A percentile compares a stretch with the other conserved stretches of the same genome.
Conservation (phyloP, 1,139 yeast genomes). For the Blastobotrys indianensis region DNA sequence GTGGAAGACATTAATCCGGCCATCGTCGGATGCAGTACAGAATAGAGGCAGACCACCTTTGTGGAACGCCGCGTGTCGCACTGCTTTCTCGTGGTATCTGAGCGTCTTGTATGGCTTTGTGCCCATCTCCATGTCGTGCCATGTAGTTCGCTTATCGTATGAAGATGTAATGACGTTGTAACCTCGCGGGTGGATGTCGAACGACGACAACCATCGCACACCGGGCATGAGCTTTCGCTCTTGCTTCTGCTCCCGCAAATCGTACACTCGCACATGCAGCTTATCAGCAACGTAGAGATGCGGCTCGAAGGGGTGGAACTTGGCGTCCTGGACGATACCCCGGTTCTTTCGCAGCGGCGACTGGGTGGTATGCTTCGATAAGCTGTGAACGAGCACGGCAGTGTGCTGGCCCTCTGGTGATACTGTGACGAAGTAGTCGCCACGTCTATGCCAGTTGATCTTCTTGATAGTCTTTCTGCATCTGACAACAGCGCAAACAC, state of each 20-base stretch:
- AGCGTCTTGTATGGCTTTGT: slow-evolving; percentile 91
- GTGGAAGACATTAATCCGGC: slow-evolving; percentile 88
- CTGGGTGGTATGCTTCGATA: slow-evolving; percentile 93
- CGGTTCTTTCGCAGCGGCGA: slow-evolving; percentile 91
- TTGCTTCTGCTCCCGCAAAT: slow-evolving; percentile 77
- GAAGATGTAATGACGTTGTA: slow-evolving; percentile 91
- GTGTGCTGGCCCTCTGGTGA: slow-evolving; percentile 86
- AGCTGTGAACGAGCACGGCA: slow-evolving; percentile 88
- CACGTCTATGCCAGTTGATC: slow-evolving; percentile 93
- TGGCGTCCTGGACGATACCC: slow-evolving; percentile 93
- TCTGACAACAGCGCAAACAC: slow-evolving; percentile 68
- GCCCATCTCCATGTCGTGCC: slow-evolving; percentile 94
- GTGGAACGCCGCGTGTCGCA: slow-evolving; percentile 82
- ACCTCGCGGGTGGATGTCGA: slow-evolving; percentile 95
- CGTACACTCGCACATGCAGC: slow-evolving; percentile 84
- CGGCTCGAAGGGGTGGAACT: slow-evolving; percentile 95
- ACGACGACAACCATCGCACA: slow-evolving; percentile 86
- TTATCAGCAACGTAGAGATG: slow-evolving; percentile 92
- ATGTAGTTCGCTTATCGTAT: slow-evolving; percentile 87
- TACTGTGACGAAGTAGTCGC: slow-evolving; percentile 92
- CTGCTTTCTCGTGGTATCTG: slow-evolving; percentile 93
- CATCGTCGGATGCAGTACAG: slow-evolving; percentile 97
- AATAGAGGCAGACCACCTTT: slow-evolving; percentile 79
- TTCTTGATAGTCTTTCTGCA: slow-evolving; percentile 71
- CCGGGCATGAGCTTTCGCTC: slow-evolving; percentile 87